phyloP scores from a whole-genome alignment of 768 basidiomycete genomes.

The Mycena filopes region DNA sequence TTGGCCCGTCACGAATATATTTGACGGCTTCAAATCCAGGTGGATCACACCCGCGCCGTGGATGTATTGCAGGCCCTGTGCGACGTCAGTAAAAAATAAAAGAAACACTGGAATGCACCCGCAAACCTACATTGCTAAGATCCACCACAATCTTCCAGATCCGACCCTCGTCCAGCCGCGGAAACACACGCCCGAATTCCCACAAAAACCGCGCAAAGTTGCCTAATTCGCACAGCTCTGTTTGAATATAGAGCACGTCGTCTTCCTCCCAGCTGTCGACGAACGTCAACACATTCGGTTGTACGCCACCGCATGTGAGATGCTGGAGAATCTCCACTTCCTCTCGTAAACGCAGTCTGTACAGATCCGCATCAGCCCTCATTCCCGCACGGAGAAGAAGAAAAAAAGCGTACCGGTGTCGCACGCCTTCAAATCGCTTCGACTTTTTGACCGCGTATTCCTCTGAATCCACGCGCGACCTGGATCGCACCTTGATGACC shows the following conservation, averaged over 20 bases:
- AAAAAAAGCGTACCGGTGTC: slow-evolving; percentile 77
- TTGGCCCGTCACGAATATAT: slow-evolving; percentile 88
- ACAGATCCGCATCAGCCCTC: slow-evolving; percentile 31
- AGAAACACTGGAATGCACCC: slow-evolving; percentile 35
- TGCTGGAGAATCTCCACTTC: slow-evolving; percentile 93
- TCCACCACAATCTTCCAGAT: slow-evolving; percentile 97
- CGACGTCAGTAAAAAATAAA: slow-evolving; percentile 43
- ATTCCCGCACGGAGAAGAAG: no score
- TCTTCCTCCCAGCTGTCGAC: slow-evolving; percentile 97
- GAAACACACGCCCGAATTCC: slow-evolving; percentile 88
- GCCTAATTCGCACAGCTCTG: slow-evolving; percentile 93
- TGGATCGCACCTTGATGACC: slow-evolving; percentile 85
- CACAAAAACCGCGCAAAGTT: slow-evolving; percentile 92
- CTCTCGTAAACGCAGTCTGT: slow-evolving; percentile 86
- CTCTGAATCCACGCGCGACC: slow-evolving; percentile 57
- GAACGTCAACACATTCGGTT: slow-evolving; percentile 88
- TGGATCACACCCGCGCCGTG: slow-evolving; percentile 92
- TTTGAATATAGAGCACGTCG: slow-evolving; percentile 88
- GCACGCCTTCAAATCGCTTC: slow-evolving; percentile 89
- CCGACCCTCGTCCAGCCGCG: slow-evolving; percentile 87
- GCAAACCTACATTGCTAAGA: slow-evolving; percentile 80
- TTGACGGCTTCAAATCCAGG: slow-evolving; percentile 97
- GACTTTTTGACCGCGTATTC: slow-evolving; percentile 95
- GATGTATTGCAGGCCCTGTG: slow-evolving; percentile 86
- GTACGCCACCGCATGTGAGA: slow-evolving; percentile 63